Base-by-base conservation (phyloP, 169 alveolate species). In the Cryptosporidium baileyi region DNA sequence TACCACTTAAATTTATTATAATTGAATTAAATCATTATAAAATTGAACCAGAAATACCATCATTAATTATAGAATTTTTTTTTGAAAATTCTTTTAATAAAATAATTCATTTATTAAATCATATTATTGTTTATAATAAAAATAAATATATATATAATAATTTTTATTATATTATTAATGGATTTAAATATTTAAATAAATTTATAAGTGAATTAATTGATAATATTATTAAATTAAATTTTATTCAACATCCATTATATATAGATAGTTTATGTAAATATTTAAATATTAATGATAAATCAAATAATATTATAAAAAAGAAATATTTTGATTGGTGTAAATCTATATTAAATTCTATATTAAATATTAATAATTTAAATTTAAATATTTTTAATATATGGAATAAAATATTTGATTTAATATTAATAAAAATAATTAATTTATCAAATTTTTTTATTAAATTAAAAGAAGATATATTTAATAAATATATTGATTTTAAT, bases 301-400 rank as follows among this genome's bases (percentile, higher is more conserved):
- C 19, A 2, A 0, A 11, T 65, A 47, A 49, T 47, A 9, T 22
- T 17, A 51, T 52, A 17, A 54, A 40, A n/a, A 74, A 47, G 54
- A 74, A 32, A 19, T 74, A 34, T 36, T 34, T 36, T 17, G 85
- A 74, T 13, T 74, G 85, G 85, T 51, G 47, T 13, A 74, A 74
- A 54, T 41, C 11, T 8, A 57, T 74, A 30, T 41, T 74, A 34
- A 54, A 45, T 28, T 19, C 28, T 17, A 24, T 61, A 38, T 57
- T 51, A 38, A 74, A 40, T 9, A 52, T 51, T 52, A 44, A 57
- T 19, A 51, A 74, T 36, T 52, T 74, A n/a, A 47, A 74, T 22
- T 52, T 59, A 7, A 57, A 32, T 34, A 65, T 47, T 45, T 11
- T 24, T 26, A 45, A 52, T 32, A 47, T 74, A 1, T 74, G 85